A percentile compares a stretch with the other conserved stretches of the same genome.
Evolutionary conservation across 1,284 basidiomycete species (phyloP).

Genomic region (Irpex sp.): DNA sequence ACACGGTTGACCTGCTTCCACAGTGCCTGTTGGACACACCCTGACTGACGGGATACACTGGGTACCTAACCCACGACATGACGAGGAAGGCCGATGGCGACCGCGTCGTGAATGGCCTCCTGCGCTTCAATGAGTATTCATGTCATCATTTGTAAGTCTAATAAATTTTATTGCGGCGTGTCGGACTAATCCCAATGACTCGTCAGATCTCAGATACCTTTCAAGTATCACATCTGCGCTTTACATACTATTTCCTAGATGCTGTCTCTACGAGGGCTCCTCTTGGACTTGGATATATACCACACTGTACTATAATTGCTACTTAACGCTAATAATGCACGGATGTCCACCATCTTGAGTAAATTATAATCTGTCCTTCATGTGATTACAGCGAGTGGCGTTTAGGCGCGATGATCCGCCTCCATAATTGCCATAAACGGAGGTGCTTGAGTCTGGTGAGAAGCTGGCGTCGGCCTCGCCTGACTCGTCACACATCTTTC

Average conservation of each 20-base stretch:
- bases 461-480: background rate
- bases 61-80: conserved; percentile 72
- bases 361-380: background rate
- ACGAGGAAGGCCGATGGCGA: conserved; percentile 62
- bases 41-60: conserved; percentile 62
- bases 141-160: background rate
- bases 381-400: background rate
- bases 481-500: background rate
- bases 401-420: conserved; percentile 9
- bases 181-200: background rate
- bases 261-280: no score
- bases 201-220: no score
- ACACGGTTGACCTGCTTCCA: conserved; percentile 2
- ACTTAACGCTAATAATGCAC: background rate
- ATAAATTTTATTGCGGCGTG: background rate
- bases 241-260: no score
- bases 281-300: background rate
- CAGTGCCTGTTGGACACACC: conserved; percentile 68
- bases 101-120: conserved; percentile 69
- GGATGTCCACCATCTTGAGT: background rate
- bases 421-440: background rate
- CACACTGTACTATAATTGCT: background rate
- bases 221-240: no score
- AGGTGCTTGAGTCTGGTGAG: background rate
- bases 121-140: conserved; percentile 38